Evolutionary conservation across 2,329 filamentous ascomycete genomes (phyloP), one percentile per base, ranked within the genome.

Genomic region (Diplodia mutila): DNA sequence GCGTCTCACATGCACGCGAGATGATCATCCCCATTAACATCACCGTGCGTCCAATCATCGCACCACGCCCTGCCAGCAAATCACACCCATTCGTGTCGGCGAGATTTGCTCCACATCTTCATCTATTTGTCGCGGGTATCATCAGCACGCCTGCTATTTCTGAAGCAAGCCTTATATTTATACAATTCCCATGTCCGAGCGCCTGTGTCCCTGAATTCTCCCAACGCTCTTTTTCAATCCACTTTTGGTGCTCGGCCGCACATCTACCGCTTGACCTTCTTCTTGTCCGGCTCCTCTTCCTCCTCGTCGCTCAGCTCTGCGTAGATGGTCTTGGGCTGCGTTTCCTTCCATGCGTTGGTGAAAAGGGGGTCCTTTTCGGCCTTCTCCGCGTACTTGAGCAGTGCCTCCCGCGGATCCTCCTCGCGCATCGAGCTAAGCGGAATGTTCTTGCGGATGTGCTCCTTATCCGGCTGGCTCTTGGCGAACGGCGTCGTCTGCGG

Each of bases 321-420:
- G 81, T 96, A 99, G 71, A 97, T 90, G 29, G 94, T 93, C 72
- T 94, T 90, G 0, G 95, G 95, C 81, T 98, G 94, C 46, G 93
- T 98, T 73, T 90, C 86, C 75, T 91, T 91, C 91, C 93, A 99
- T 18, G 94, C 95, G 72, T 91, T 92, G 34, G 95, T 99, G 76
- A 98, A 99, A 73, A 97, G 86, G 0, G 94, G 94, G 76, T 98
- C 94, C 76, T 92, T 94, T 80, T 97, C 89, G 14, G 94, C 93
- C 76, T 96, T 90, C 66, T 97, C 92, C 46, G 93, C 94, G 83
- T 98, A 99, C 82, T 96, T 97, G 69, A 99, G 82, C 75, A 99
- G 82, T 54, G 95, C 95, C 80, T 97, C 95, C 70, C 95, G 85
- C 0, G 95, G 95, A 81, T 99, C 95, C 78, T 99, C 95, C 79